Evolutionary conservation across 106 monocot genomes (phyloP).

Genomic region (Dactylorhiza incarnata): DNA sequence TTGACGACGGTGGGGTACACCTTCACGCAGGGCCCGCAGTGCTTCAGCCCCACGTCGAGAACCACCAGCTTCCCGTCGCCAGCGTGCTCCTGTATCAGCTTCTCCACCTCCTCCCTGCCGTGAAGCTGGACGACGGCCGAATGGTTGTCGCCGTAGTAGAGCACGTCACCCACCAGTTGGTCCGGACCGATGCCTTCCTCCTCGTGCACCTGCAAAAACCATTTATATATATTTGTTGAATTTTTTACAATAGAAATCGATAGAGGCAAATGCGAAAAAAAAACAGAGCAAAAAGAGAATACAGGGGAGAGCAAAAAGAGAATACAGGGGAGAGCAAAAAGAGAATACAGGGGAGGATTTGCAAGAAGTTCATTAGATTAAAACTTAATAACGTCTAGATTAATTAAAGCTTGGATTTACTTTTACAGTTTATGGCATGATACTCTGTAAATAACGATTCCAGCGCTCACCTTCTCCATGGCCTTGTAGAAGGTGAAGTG

Average conservation of each 20-base stretch:
- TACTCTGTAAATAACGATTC: neutral
- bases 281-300: too few species aligned
- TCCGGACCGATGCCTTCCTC: slow-evolving; percentile 83
- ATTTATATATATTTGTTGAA: too few species aligned
- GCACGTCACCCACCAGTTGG: slow-evolving; percentile 66
- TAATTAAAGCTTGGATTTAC: too few species aligned
- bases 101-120: slow-evolving; percentile 52
- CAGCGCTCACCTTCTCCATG: slow-evolving; percentile 58
- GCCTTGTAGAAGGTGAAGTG: slow-evolving; percentile 92
- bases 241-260: too few species aligned
- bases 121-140: slow-evolving; percentile 75
- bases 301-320: too few species aligned
- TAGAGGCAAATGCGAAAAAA: too few species aligned
- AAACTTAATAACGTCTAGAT: too few species aligned
- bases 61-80: slow-evolving; percentile 62
- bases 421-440: too few species aligned
- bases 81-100: slow-evolving; percentile 34
- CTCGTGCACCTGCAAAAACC: slow-evolving; percentile 41
- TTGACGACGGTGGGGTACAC: slow-evolving; percentile 84
- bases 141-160: slow-evolving; percentile 93
- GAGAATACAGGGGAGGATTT: too few species aligned
- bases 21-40: slow-evolving; percentile 97
- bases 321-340: too few species aligned
- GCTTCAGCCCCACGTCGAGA: slow-evolving; percentile 91
- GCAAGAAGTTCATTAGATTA: too few species aligned